A percentile compares a stretch with the other conserved stretches of the same genome.
Evolutionary conservation across 495 filamentous ascomycete genomes (phyloP).

Genomic region (Viridothelium virens): DNA sequence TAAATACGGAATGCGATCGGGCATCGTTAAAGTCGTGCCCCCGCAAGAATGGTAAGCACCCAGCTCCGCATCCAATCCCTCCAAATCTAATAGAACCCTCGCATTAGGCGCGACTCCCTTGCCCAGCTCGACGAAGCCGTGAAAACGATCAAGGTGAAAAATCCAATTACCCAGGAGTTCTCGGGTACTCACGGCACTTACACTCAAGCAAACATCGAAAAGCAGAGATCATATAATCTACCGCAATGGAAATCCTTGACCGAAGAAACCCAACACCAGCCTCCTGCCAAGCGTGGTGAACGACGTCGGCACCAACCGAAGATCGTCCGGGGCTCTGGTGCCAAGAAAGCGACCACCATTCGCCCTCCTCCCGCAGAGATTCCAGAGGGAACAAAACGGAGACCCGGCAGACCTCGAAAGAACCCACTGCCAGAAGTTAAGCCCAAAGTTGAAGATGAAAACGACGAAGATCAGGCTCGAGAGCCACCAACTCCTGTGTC

Average conservation of each 20-base stretch:
- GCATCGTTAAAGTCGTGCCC: slow-evolving; percentile 91
- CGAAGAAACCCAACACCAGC: slow-evolving; percentile 89
- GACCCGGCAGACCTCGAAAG: slow-evolving; percentile 26
- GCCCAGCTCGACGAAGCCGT: slow-evolving; percentile 73
- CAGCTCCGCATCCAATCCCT: neutral
- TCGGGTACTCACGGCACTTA: slow-evolving; percentile 89
- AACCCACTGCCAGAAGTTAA: neutral
- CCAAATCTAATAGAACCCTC: slow-evolving; percentile 9
- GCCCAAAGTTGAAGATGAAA: neutral
- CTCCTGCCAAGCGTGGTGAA: slow-evolving; percentile 88
- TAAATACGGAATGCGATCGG: slow-evolving; percentile 91
- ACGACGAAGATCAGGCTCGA: slow-evolving; percentile 5
- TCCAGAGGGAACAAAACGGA: slow-evolving; percentile 8
- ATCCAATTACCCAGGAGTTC: slow-evolving; percentile 96
- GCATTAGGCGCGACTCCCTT: slow-evolving; percentile 57
- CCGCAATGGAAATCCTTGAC: slow-evolving; percentile 91
- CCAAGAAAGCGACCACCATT: slow-evolving; percentile 1
- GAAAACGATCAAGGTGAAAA: slow-evolving; percentile 86
- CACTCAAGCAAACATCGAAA: slow-evolving; percentile 91
- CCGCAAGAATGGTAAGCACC: slow-evolving; percentile 79
- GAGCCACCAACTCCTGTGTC: slow-evolving; percentile 23
- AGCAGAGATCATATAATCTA: slow-evolving; percentile 89
- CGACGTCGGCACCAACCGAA: slow-evolving; percentile 68
- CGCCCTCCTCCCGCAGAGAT: neutral
- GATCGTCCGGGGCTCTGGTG: slow-evolving; percentile 32